Percentiles rank a stretch among this genome's conserved stretches.
Evolutionary conservation across 331 rosid species (phyloP).

Genomic region (Malus hybrid): DNA sequence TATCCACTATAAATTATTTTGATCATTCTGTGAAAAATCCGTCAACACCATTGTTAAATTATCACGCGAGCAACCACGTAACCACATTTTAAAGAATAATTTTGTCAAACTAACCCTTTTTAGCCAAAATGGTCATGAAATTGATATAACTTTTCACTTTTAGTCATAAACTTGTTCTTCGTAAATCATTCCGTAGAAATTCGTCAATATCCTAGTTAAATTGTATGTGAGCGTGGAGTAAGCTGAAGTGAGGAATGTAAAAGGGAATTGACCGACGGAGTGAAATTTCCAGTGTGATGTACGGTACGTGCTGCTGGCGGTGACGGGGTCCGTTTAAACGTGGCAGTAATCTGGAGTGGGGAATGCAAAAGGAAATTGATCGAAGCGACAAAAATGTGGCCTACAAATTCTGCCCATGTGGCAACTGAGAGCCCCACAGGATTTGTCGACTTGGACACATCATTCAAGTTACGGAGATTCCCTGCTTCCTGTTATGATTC

Average conservation of each 20-base stretch:
- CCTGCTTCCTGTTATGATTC: not conserved
- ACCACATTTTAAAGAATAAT: too few species aligned
- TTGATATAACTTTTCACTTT: too few species aligned
- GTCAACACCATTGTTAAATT: too few species aligned
- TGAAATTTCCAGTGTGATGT: too few species aligned
- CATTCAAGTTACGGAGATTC: not conserved
- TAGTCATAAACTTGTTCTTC: fast-evolving
- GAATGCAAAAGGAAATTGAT: not conserved
- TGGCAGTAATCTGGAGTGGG: not conserved
- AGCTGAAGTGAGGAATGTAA: not conserved
- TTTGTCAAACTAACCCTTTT: too few species aligned
- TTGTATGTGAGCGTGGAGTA: not conserved
- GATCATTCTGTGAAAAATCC: too few species aligned
- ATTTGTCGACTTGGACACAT: not conserved
- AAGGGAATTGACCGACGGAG: too few species aligned
- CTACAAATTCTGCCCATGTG: slow-evolving; percentile 1
- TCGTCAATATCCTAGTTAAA: too few species aligned
- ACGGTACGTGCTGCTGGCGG: not conserved
- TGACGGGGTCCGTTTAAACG: not conserved
- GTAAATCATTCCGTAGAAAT: fast-evolving
- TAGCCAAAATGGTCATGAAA: fast-evolving
- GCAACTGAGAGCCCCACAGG: slow-evolving; percentile 1
- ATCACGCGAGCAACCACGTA: too few species aligned
- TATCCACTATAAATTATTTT: too few species aligned
- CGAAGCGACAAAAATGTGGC: not conserved